Evolutionary conservation across 371 early-diverging fungal genomes (phyloP).

Genomic region (Ordospora colligata): DNA sequence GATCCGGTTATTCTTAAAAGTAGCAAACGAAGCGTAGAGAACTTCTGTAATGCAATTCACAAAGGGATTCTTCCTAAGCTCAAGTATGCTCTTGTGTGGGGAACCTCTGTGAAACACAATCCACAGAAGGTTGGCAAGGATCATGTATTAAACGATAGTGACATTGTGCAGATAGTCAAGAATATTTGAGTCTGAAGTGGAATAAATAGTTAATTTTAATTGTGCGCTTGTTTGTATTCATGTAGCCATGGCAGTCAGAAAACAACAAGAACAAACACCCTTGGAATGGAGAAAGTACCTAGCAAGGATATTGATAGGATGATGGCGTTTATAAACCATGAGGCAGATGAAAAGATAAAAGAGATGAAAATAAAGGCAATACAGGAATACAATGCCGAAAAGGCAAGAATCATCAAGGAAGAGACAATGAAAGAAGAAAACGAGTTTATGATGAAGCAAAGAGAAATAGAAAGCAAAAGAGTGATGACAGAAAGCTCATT

Average conservation of each 20-base stretch:
- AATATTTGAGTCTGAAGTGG: constrained; percentile 52
- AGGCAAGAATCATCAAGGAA: constrained; percentile 43
- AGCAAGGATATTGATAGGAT: constrained; percentile 60
- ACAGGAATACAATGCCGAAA: constrained; percentile 55
- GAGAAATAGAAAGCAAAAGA: constrained; percentile 40
- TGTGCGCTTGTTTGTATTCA: neutral
- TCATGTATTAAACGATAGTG: constrained; percentile 83
- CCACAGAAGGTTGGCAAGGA: constrained; percentile 96
- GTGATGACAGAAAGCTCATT: constrained; percentile 39
- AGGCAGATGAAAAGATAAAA: constrained; percentile 56
- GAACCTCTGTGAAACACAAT: constrained; percentile 86
- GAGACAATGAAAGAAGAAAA: constrained; percentile 25
- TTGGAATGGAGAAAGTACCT: constrained; percentile 39
- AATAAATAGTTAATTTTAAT: neutral
- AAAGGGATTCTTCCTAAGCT: constrained; percentile 84
- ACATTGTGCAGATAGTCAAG: constrained; percentile 95
- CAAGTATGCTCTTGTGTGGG: constrained; percentile 95
- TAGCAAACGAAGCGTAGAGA: constrained; percentile 70
- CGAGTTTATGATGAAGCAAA: constrained; percentile 37
- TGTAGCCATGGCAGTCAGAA: neutral
- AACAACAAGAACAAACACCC: neutral
- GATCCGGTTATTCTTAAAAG: constrained; percentile 81
- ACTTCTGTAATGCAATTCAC: constrained; percentile 95
- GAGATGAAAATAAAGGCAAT: constrained; percentile 58
- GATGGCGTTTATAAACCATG: constrained; percentile 60